These are phyloP conservation scores for Hygrocybe punicea DNA, from an alignment of 768 basidiomycete genomes.

Conservation along the genomic window DNA sequence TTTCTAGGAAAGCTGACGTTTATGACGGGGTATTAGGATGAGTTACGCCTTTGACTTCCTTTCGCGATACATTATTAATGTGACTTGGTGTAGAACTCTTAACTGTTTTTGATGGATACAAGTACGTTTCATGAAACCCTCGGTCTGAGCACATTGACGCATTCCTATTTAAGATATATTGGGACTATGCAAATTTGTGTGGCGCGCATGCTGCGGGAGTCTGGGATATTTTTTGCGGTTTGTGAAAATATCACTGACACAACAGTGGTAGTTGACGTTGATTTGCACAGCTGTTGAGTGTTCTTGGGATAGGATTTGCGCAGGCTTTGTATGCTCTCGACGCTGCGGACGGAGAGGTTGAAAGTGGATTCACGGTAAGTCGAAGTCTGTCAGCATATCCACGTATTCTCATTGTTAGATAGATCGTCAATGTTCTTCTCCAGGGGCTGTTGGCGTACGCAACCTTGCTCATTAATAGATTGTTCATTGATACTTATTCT, in stretches of 20 bases:
- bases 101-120: slow-evolving; percentile 77
- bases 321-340: slow-evolving; percentile 89
- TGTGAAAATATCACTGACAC: slow-evolving; percentile 28
- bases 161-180: slow-evolving; percentile 53
- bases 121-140: slow-evolving; percentile 44
- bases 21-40: slow-evolving; percentile 53
- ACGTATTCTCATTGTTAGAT: not conserved
- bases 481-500: not conserved
- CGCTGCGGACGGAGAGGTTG: slow-evolving; percentile 77
- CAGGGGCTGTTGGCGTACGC: slow-evolving; percentile 79
- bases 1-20: not conserved
- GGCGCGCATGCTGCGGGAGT: slow-evolving; percentile 89
- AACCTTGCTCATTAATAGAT: slow-evolving; percentile 2
- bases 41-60: slow-evolving; percentile 41
- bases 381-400: not conserved
- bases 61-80: slow-evolving; percentile 26
- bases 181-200: slow-evolving; percentile 95
- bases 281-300: slow-evolving; percentile 62
- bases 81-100: slow-evolving; percentile 54
- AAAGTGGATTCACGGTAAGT: slow-evolving; percentile 47
- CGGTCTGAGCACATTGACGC: not conserved
- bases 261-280: not conserved
- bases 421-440: slow-evolving; percentile 70
- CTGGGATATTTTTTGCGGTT: slow-evolving; percentile 88
- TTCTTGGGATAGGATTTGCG: slow-evolving; percentile 79